Percentiles rank a stretch among this genome's conserved stretches.
Evolutionary conservation across 257 asterid genomes (phyloP).

Genomic region (Paraleonurus japonicus): DNA sequence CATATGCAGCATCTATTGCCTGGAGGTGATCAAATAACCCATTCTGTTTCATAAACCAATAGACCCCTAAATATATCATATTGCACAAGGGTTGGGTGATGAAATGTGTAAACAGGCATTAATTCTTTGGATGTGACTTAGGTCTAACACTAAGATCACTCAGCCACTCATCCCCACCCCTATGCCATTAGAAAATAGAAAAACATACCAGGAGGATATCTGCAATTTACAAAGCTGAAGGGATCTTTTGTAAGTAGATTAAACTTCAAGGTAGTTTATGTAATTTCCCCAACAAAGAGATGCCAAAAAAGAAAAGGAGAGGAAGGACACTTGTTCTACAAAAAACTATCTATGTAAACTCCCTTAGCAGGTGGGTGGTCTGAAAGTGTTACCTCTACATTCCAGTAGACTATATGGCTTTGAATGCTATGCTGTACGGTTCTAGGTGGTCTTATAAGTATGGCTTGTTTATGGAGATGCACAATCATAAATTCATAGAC

Average conservation of each 20-base stretch:
- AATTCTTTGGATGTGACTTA: neutral
- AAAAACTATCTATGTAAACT: neutral
- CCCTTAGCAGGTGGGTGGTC: neutral
- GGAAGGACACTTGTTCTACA: neutral
- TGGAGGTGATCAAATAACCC: neutral
- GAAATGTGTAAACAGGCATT: neutral
- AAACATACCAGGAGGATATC: neutral
- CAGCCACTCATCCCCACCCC: neutral
- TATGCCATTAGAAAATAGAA: neutral
- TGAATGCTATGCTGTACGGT: neutral
- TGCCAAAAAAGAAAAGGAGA: neutral
- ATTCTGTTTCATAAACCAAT: neutral
- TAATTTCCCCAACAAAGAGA: neutral
- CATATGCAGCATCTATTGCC: neutral
- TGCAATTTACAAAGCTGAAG: neutral
- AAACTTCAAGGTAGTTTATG: neutral
- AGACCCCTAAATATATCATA: neutral
- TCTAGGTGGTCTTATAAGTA: neutral
- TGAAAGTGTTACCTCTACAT: neutral
- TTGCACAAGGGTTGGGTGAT: conserved; percentile 1
- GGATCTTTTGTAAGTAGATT: neutral
- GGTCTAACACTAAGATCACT: conserved; percentile 12
- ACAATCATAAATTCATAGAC: conserved; percentile 2
- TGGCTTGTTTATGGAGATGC: conserved; percentile 6
- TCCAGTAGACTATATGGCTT: conserved; percentile 13